These are phyloP conservation scores for Acanthamoeba quina DNA, from an alignment of 208 protist genomes.

Conservation along the genomic window DNA sequence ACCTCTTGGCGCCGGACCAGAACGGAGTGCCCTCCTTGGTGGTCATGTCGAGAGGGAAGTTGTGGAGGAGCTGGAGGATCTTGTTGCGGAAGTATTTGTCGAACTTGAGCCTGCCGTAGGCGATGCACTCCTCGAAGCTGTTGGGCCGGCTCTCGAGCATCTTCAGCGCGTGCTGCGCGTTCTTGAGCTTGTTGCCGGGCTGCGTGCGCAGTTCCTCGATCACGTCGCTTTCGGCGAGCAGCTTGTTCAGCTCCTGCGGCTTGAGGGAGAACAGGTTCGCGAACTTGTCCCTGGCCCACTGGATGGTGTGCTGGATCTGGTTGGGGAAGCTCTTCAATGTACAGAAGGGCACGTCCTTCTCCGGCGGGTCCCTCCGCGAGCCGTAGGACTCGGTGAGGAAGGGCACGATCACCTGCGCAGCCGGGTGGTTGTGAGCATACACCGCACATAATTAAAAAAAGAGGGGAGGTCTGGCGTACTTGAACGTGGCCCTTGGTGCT, in stretches of 20 bases:
- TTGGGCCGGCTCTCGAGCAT: slow-evolving; percentile 41
- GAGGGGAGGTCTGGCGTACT: slow-evolving; percentile 96
- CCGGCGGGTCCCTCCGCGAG: slow-evolving; percentile 97
- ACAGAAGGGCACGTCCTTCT: slow-evolving; percentile 99
- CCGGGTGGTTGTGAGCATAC: not conserved
- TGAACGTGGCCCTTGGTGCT: slow-evolving; percentile 98
- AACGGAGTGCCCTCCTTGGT: slow-evolving; percentile 79
- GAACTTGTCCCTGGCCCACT: slow-evolving; percentile 91
- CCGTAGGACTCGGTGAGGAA: slow-evolving; percentile 99
- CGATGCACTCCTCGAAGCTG: slow-evolving; percentile 96
- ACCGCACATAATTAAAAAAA: not conserved
- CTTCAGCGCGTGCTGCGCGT: slow-evolving; percentile 2
- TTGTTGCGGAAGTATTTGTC: slow-evolving; percentile 96
- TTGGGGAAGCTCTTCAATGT: slow-evolving; percentile 99
- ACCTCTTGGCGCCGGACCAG: slow-evolving; percentile 65
- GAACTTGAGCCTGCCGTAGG: slow-evolving; percentile 94
- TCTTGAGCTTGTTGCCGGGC: slow-evolving; percentile 15
- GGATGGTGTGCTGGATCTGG: slow-evolving; percentile 98
- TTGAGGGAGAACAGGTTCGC: slow-evolving; percentile 89
- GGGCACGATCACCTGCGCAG: slow-evolving; percentile 94
- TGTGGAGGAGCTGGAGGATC: slow-evolving; percentile 96
- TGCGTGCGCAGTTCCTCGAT: slow-evolving; percentile 60
- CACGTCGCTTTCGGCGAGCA: slow-evolving; percentile 80
- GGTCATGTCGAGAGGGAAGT: slow-evolving; percentile 96
- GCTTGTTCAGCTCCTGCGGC: slow-evolving; percentile 86